Evolutionary conservation across 2,329 filamentous ascomycete genomes (phyloP), one percentile per base, ranked within the genome.

Genomic region (Colletotrichum sp.): DNA sequence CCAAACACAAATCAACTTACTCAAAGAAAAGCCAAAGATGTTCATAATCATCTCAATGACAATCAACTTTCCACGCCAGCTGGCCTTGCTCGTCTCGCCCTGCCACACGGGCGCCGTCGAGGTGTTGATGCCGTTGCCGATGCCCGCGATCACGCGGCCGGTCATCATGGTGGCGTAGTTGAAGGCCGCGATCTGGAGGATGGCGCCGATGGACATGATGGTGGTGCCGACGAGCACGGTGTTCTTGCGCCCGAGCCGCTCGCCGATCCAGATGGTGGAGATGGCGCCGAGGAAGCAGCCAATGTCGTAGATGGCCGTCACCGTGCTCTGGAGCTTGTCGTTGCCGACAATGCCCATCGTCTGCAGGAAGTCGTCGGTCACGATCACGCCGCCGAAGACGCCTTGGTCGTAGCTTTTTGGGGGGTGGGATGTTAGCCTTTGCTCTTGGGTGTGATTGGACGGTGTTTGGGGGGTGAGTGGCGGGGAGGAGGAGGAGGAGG

Each of bases 271-370:
- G 32, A 83, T 80, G n/a, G 81, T 81, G 13, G 79, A 78, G 13
- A 85, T 76, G 32, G 83, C 82, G 19, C 91, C 91, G 59, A 92
- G 82, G 81, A 92, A 92, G 80, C 90, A 92, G 11, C 90, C 90
- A 36, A 92, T 85, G 77, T 92, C 89, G 80, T 92, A 92, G 70
- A 91, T 88, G 3, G 90, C 90, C 1, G 89, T 90, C 13, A 91
- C 88, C 0, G 89, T 90, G n/a, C 83, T 80, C 49, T 82, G 68
- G 82, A 86, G 67, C 81, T 84, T 34, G 81, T 82, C 16, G 82
- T 81, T 29, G 85, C 85, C 85, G 34, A 80, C 82, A 3, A 90
- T 84, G 69, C 86, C 81, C 61, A 88, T 85, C 2, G 85, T 81
- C 5, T 81, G 72, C 6, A 89, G 81, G 76, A 86, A 89, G 66